Evolutionary conservation across 2,329 filamentous ascomycete species (phyloP).

Genomic region (Arthrobotrys entomopaga): DNA sequence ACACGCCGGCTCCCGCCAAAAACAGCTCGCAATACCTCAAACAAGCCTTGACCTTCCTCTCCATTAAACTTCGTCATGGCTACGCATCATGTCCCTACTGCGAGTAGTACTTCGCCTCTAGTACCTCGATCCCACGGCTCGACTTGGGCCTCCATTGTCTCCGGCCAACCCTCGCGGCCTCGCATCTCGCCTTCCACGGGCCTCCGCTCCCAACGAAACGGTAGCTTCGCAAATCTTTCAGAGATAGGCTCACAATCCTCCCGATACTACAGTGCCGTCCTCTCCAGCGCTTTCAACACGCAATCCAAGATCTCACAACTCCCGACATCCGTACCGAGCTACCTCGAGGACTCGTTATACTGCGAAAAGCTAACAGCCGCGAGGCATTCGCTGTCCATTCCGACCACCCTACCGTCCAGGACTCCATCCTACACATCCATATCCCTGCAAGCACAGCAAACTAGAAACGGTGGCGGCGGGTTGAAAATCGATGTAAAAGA

Average conservation of each 20-base stretch:
- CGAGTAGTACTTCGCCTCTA: slow-evolving; percentile 18
- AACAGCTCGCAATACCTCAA: not conserved
- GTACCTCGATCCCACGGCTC: slow-evolving; percentile 40
- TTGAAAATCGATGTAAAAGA: slow-evolving; percentile 87
- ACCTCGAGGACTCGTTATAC: slow-evolving; percentile 59
- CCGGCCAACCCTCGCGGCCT: slow-evolving; percentile 45
- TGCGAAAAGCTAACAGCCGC: slow-evolving; percentile 56
- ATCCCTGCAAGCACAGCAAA: slow-evolving; percentile 67
- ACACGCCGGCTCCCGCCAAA: slow-evolving; percentile 5
- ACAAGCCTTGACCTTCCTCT: not conserved
- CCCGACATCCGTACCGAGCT: slow-evolving; percentile 57
- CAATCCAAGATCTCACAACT: slow-evolving; percentile 50
- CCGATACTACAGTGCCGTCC: slow-evolving; percentile 40
- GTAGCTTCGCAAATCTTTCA: slow-evolving; percentile 49
- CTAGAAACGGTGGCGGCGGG: slow-evolving; percentile 71
- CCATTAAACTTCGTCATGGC: not conserved
- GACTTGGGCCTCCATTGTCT: slow-evolving; percentile 51
- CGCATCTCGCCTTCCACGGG: slow-evolving; percentile 44
- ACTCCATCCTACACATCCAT: slow-evolving; percentile 51
- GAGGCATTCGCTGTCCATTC: slow-evolving; percentile 49
- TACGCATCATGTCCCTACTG: slow-evolving; percentile 13
- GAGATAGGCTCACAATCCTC: slow-evolving; percentile 45
- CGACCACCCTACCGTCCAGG: slow-evolving; percentile 11
- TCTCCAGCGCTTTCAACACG: slow-evolving; percentile 47
- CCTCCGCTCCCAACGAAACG: slow-evolving; percentile 42